A percentile compares a stretch with the other conserved stretches of the same genome.
These are phyloP conservation scores for Paraphaeosphaeria sporulosa DNA, from an alignment of 2,329 filamentous ascomycete genomes.

Conservation along the genomic window DNA sequence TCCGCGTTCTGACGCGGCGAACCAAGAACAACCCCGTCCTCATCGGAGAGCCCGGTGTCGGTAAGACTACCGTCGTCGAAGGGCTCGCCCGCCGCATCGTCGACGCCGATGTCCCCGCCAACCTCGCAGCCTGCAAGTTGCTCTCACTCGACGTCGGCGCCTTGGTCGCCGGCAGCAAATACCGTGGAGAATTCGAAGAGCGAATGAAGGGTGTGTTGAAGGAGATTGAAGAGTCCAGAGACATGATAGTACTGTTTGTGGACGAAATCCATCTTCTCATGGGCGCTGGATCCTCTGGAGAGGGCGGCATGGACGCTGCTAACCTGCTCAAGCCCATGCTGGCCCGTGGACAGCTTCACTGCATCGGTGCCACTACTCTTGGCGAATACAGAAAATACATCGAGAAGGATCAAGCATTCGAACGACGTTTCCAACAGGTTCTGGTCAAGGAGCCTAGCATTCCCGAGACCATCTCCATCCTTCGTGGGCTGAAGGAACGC, in stretches of 20 bases:
- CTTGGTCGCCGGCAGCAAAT: conserved; percentile 96
- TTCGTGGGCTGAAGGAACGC: conserved; percentile 97
- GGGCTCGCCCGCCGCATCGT: conserved; percentile 94
- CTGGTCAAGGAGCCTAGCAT: conserved; percentile 93
- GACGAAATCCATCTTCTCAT: conserved; percentile 99
- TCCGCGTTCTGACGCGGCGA: conserved; percentile 88
- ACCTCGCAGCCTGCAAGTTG: conserved; percentile 90
- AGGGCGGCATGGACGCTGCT: conserved; percentile 98
- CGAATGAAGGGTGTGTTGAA: conserved; percentile 99
- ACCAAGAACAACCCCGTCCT: conserved; percentile 99
- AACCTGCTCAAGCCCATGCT: conserved; percentile 99
- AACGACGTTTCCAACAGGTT: conserved; percentile 98
- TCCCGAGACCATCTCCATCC: conserved; percentile 91
- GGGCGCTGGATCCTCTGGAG: conserved; percentile 92
- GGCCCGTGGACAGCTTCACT: conserved; percentile 94
- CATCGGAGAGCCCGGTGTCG: conserved; percentile 97
- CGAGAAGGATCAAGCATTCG: conserved; percentile 97
- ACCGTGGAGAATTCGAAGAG: conserved; percentile 97
- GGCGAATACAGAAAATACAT: conserved; percentile 98
- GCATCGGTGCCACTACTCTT: conserved; percentile 95
- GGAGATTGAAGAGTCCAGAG: conserved; percentile 92
- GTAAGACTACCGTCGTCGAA: conserved; percentile 98
- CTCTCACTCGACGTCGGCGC: conserved; percentile 95
- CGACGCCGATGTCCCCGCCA: conserved; percentile 95
- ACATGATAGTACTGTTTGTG: conserved; percentile 97